Evolutionary conservation across 139 green algal genomes (phyloP).

Genomic region (Gonium pectorale): DNA sequence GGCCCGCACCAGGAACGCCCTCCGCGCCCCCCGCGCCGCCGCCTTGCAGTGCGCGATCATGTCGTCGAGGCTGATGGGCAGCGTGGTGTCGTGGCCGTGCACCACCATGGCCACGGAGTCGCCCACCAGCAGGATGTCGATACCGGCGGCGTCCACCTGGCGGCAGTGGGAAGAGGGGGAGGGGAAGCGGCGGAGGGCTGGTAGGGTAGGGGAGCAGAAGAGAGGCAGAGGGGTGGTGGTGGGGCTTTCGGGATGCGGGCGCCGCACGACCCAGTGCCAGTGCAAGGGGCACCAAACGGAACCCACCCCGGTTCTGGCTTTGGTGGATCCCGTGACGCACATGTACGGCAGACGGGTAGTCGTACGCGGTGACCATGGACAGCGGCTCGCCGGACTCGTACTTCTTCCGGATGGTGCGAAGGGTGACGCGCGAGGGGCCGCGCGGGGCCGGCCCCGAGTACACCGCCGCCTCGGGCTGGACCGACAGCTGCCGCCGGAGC

Average conservation of each 20-base stretch:
- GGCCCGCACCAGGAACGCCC: constrained; percentile 74
- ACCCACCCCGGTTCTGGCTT: too few species aligned
- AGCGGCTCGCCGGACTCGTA: constrained; percentile 84
- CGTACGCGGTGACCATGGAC: constrained; percentile 97
- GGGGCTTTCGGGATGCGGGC: too few species aligned
- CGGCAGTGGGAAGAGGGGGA: neutral
- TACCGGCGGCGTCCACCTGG: constrained; percentile 90
- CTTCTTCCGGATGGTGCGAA: constrained; percentile 87
- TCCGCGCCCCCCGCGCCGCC: constrained; percentile 82
- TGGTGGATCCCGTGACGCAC: too few species aligned
- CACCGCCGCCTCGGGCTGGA: constrained; percentile 71
- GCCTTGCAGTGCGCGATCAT: constrained; percentile 96
- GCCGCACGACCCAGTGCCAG: too few species aligned
- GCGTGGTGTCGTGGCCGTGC: constrained; percentile 98
- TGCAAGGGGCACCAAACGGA: too few species aligned
- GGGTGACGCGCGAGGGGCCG: constrained; percentile 79
- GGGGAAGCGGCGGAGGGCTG: neutral
- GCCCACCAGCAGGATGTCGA: constrained; percentile 96
- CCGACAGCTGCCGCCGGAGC: constrained; percentile 13
- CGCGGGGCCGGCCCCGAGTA: constrained; percentile 70
- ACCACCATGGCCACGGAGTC: constrained; percentile 98
- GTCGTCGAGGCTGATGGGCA: constrained; percentile 96
- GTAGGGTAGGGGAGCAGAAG: too few species aligned
- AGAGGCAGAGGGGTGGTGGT: too few species aligned
- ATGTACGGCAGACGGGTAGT: constrained; percentile 91